Evolutionary conservation across 1,139 yeast species (phyloP), one percentile per base, ranked within the genome.

Genomic region (Debaryomyces sp.): DNA sequence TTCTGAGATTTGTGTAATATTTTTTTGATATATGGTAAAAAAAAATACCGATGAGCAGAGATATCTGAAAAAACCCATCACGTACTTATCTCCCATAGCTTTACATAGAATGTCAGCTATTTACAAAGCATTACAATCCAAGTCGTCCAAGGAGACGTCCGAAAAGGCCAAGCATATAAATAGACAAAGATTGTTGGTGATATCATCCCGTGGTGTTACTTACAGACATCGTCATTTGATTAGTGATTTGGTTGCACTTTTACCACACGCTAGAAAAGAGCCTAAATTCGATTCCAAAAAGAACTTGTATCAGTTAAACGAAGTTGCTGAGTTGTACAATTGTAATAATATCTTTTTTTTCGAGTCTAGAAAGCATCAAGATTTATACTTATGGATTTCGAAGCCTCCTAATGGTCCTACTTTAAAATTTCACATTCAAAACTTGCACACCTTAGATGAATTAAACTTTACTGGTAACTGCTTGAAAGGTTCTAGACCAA

Each of bases 331-430:
- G 65, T 78, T 95, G 55, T 91, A 94, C 80, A 94, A 94, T 78
- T 95, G 99, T 80, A 95, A 94, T 74, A 94, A 94, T 66, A 83
- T 95, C 58, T 77, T 91, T 69, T 94, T 89, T 68, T 95, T 95
- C 64, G 99, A 94, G 71, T 92, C 96, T 50, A 85, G 98, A 75
- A 94, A 95, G 73, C 98, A 94, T 70, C 89, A 86, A 70, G 99
- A 94, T 73, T 82, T 94, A 64, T 94, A 95, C 68, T 71, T 94
- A 67, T 94, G 98, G 97, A 70, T 94, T 57, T 81, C 97, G 37
- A 92, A 94, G 71, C 96, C 98, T 24, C 99, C 99, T 43, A 94
- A 94, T 67, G 99, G 99, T 1, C 99, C 99, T 50, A 92, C 98
- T 23, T 77, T 89, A 63, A 94, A 95, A 71, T 92, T 94, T 69